phyloP scores from a whole-genome alignment of 208 protist species.

The Trypanosoma theileri region DNA sequence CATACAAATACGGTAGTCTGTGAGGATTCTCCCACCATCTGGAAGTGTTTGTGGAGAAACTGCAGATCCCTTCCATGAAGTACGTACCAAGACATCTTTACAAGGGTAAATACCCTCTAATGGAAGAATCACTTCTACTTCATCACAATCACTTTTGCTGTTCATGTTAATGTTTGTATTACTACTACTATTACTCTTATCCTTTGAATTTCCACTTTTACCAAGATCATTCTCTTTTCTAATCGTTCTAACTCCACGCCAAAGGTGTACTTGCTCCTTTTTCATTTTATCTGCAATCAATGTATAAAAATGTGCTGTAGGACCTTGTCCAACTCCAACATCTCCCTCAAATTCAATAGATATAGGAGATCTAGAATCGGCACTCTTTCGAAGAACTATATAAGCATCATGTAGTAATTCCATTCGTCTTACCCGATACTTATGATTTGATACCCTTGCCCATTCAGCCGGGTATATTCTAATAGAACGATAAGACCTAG shows the following conservation, averaged over 20 bases:
- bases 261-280: constrained; percentile 43
- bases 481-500: constrained; percentile 37
- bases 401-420: constrained; percentile 64
- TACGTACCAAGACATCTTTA: neutral
- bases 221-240: too few species aligned
- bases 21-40: neutral
- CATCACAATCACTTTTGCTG: neutral
- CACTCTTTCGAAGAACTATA: constrained; percentile 60
- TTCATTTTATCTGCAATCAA: constrained; percentile 65
- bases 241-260: constrained; percentile 36
- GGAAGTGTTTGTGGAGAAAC: neutral
- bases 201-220: neutral
- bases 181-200: neutral
- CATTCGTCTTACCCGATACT: constrained; percentile 72
- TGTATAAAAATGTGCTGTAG: constrained; percentile 91
- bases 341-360: constrained; percentile 90
- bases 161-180: neutral
- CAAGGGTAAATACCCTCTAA: constrained; percentile 51
- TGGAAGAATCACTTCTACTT: constrained; percentile 24
- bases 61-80: neutral
- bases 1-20: constrained; percentile 18
- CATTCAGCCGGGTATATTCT: constrained; percentile 64
- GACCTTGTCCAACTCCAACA: constrained; percentile 85
- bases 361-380: constrained; percentile 70
- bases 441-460: constrained; percentile 74